These are phyloP conservation scores for Fusarium virguliforme DNA, from an alignment of 2,329 filamentous ascomycete genomes.

Conservation along the genomic window DNA sequence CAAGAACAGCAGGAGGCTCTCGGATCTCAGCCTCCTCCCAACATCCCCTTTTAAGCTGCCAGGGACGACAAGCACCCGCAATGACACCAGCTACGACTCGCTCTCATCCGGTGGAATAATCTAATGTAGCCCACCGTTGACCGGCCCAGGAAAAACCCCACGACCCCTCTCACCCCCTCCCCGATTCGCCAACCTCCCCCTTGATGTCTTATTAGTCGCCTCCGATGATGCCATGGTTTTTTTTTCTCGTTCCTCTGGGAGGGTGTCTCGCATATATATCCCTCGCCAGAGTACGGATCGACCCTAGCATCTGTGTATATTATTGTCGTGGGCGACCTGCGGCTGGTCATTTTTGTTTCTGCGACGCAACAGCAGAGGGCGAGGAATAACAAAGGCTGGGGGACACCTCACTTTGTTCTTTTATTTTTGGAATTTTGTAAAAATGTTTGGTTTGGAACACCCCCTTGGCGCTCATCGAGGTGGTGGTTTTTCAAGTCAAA, in stretches of 20 bases:
- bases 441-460: slow-evolving; percentile 30
- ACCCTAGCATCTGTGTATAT: slow-evolving; percentile 50
- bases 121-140: slow-evolving; percentile 51
- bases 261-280: slow-evolving; percentile 31
- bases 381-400: slow-evolving; percentile 25
- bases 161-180: slow-evolving; percentile 29
- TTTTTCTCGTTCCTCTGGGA: slow-evolving; percentile 12
- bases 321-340: slow-evolving; percentile 45
- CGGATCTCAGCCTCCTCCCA: slow-evolving; percentile 66
- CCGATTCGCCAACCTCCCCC: slow-evolving; percentile 29
- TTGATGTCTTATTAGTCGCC: slow-evolving; percentile 54
- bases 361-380: slow-evolving; percentile 32
- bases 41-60: slow-evolving; percentile 75
- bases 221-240: slow-evolving; percentile 44
- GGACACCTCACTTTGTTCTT: slow-evolving; percentile 27
- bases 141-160: slow-evolving; percentile 43
- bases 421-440: slow-evolving; percentile 22
- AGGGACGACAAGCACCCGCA: slow-evolving; percentile 28
- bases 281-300: slow-evolving; percentile 17
- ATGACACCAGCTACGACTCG: slow-evolving; percentile 42
- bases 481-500: slow-evolving; percentile 32
- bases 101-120: slow-evolving; percentile 47
- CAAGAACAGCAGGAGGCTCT: slow-evolving; percentile 84
- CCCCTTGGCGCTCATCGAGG: slow-evolving; percentile 32
- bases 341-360: slow-evolving; percentile 40